These are phyloP conservation scores for Dalbergia oliveri DNA, from an alignment of 306 rosid genomes.

Conservation along the genomic window DNA sequence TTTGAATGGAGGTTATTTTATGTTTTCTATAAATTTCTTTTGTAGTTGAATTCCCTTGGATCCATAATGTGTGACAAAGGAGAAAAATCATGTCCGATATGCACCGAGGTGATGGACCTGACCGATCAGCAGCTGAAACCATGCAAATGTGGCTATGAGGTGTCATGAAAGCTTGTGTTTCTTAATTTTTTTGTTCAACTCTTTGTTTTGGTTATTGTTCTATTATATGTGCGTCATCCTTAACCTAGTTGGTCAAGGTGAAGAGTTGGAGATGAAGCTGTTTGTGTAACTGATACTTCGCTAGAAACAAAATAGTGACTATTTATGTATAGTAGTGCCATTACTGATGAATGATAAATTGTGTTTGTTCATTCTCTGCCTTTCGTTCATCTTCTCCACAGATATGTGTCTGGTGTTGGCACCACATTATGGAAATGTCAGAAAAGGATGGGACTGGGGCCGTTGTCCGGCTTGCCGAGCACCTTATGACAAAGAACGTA, in stretches of 20 bases:
- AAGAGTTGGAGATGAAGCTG: conserved; percentile 22
- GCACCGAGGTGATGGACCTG: conserved; percentile 67
- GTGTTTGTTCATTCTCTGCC: conserved; percentile 5
- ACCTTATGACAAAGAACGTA: conserved; percentile 60
- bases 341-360: neutral
- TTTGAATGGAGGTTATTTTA: neutral
- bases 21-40: conserved; percentile 5
- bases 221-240: conserved; percentile 1
- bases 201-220: conserved; percentile 30
- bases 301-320: neutral
- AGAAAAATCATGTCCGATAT: conserved; percentile 62
- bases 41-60: conserved; percentile 47
- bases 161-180: conserved; percentile 1
- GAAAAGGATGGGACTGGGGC: conserved; percentile 61
- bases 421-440: conserved; percentile 68
- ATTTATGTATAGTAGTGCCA: neutral
- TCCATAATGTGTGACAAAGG: conserved; percentile 56
- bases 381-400: conserved; percentile 30
- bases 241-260: conserved; percentile 15
- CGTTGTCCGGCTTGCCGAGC: conserved; percentile 68
- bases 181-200: neutral
- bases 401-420: conserved; percentile 74
- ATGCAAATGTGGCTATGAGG: conserved; percentile 69
- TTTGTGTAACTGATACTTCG: conserved; percentile 13
- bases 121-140: conserved; percentile 73